These are phyloP conservation scores for Picea glauca DNA, from an alignment of 75 land plant species.

Conservation along the genomic window DNA sequence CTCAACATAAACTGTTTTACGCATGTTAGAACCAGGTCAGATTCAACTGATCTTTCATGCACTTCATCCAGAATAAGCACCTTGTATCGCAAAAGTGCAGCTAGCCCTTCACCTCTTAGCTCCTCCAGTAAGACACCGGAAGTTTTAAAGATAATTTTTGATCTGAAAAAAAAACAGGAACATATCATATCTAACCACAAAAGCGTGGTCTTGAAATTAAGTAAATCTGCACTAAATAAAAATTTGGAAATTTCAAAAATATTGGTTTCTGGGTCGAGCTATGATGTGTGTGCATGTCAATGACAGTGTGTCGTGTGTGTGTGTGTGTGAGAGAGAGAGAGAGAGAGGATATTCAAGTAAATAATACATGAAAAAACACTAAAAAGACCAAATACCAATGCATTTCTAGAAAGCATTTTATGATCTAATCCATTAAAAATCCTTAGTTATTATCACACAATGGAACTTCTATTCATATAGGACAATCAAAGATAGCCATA, in stretches of 20 bases:
- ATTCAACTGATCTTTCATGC: slow-evolving; percentile 94
- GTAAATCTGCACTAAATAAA: neutral
- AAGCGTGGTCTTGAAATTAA: neutral
- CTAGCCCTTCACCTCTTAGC: slow-evolving; percentile 62
- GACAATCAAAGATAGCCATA: too few species aligned
- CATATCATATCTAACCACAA: neutral
- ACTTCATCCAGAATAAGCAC: slow-evolving; percentile 93
- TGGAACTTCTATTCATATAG: too few species aligned
- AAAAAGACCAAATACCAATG: neutral
- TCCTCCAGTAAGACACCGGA: slow-evolving; percentile 89
- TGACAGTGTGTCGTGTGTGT: too few species aligned
- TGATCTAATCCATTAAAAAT: too few species aligned
- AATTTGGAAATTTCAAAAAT: neutral
- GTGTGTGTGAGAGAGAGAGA: too few species aligned
- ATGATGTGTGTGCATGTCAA: too few species aligned
- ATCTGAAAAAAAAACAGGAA: slow-evolving; percentile 36
- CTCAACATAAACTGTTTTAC: slow-evolving; percentile 73
- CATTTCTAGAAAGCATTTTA: neutral
- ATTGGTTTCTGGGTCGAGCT: too few species aligned
- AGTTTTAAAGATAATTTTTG: slow-evolving; percentile 84
- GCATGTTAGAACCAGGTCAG: slow-evolving; percentile 86
- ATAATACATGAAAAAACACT: neutral
- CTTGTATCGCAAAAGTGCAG: slow-evolving; percentile 64
- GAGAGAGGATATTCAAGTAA: too few species aligned
- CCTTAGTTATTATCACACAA: too few species aligned